Conservation (phyloP, 768 basidiomycete species). For the Tulasnella sp. region DNA sequence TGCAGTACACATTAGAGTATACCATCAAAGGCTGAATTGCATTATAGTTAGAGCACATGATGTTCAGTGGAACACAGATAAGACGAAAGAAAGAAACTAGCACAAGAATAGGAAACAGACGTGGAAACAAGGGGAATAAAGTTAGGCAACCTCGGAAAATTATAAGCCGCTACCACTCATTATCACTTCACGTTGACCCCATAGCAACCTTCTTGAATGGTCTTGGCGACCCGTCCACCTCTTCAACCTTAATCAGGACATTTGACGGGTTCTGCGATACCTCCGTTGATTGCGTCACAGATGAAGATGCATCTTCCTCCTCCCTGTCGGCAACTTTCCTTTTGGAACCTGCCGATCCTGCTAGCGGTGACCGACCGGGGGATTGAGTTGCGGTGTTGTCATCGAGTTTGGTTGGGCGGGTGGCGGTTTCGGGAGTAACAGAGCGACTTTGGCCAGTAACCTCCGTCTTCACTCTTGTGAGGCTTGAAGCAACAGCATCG, state of each 20-base stretch:
- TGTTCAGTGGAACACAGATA: neutral
- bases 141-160: neutral
- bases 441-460: constrained; percentile 59
- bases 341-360: constrained; percentile 1
- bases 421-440: constrained; percentile 53
- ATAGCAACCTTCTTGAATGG: constrained; percentile 12
- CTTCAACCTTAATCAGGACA: neutral
- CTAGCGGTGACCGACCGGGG: neutral
- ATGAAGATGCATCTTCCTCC: neutral
- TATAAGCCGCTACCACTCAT: neutral
- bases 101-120: neutral
- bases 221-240: neutral
- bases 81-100: neutral
- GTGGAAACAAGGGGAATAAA: neutral
- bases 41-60: neutral
- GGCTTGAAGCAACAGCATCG: constrained; percentile 33
- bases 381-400: neutral
- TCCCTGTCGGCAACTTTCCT: neutral
- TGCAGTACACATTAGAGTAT: no score
- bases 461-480: constrained; percentile 39
- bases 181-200: neutral
- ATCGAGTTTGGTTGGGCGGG: neutral
- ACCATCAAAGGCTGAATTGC: no score
- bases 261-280: neutral
- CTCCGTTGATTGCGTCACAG: neutral